Evolutionary conservation across 768 basidiomycete species (phyloP).

Genomic region (Collybia nuda): DNA sequence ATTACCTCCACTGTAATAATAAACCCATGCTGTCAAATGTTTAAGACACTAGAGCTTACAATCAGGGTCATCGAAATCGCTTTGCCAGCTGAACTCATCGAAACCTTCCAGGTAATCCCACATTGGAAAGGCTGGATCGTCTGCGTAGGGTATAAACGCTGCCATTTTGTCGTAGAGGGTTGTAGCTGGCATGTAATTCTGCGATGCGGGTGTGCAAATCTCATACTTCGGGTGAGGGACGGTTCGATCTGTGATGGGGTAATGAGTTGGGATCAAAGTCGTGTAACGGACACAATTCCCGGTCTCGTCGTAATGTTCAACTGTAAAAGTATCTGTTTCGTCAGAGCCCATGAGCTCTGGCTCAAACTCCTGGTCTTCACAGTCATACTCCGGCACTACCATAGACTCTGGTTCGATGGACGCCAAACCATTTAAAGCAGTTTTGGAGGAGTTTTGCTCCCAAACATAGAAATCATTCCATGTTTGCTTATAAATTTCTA

Average conservation of each 20-base stretch:
- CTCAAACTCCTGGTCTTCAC: conserved; percentile 3
- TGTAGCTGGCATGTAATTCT: conserved; percentile 22
- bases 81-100: conserved; percentile 30
- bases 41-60: conserved; percentile 29
- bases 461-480: conserved; percentile 50
- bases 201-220: conserved; percentile 42
- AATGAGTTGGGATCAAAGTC: conserved; percentile 8
- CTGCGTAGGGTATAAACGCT: conserved; percentile 46
- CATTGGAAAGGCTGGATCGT: conserved; percentile 38
- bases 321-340: conserved; percentile 9
- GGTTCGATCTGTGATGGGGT: background rate
- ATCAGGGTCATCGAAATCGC: conserved; percentile 45
- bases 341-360: background rate
- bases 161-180: background rate
- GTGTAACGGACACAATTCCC: conserved; percentile 8
- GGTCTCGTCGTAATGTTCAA: conserved; percentile 12
- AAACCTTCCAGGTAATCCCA: conserved; percentile 26
- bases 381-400: background rate
- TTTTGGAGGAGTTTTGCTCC: conserved; percentile 33
- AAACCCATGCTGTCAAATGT: background rate
- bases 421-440: conserved; percentile 2
- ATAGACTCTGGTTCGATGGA: conserved; percentile 1
- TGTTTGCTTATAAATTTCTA: conserved; percentile 29
- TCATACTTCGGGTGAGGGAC: conserved; percentile 34
- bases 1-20: conserved; percentile 44